Evolutionary conservation across 257 asterid species (phyloP), one percentile per base, ranked within the genome.

Genomic region (Solanum neorickii): DNA sequence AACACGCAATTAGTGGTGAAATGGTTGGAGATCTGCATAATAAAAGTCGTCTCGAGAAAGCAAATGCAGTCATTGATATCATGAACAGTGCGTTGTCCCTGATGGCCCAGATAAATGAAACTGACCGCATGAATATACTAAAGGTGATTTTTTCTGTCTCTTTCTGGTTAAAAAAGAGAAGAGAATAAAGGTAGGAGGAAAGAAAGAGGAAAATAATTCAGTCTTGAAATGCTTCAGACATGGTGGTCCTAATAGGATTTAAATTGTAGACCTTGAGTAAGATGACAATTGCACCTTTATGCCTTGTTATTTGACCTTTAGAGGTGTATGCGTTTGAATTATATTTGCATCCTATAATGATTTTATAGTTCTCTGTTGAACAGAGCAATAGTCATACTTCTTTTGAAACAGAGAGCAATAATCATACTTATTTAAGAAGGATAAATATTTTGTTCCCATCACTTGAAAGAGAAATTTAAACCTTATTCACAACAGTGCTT

Each of bases 41-140:
- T 85, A 90, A 90, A 89, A 93, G 93, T 87, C 98, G 97, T 83
- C 98, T 96, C 29, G 98, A 97, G 91, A 97, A 96, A 89, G 99
- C 99, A 39, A 97, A 94, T 90, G 98, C 94, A 29, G 98, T 97
- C 83, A 92, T 97, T 90, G 98, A 95, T 88, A 93, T 96, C 88
- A 96, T 96, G 99, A 97, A 96, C 91, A 90, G 93, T 87, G 98
- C 98, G 72, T 93, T 97, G 90, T 97, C 98, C 86, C 92, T 97
- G 93, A 94, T 97, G 97, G 98, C 98, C 87, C 99, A 93, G 91
- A 94, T 92, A 86, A 94, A 95, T 88, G 99, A 97, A 93, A 97
- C 99, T 18, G 99, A 97, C 86, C 96, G 96, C 86, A 91, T 96
- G 95, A 97, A 97, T 92, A 97, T 96, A 74, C 89, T 97, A 86